Evolutionary conservation across 2,329 filamentous ascomycete species (phyloP), one percentile per base, ranked within the genome.

Genomic region (Cladosporium sp.): DNA sequence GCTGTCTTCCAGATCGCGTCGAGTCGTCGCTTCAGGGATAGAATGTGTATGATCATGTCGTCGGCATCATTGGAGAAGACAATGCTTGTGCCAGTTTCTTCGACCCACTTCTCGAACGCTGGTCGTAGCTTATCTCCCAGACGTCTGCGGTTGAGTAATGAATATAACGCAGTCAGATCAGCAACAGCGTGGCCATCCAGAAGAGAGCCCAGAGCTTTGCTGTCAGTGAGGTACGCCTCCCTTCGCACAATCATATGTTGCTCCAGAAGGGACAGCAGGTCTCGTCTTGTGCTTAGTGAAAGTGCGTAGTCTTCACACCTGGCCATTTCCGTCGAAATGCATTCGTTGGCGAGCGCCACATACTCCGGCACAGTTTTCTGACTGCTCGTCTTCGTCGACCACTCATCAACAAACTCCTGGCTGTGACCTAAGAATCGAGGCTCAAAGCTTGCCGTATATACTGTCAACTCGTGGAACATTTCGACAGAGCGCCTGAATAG

Each of bases 381-480:
- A 4, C 74, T 69, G 51, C 83, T 85, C 61, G 84, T 80, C 8
- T 81, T 75, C 50, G 85, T 78, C 2, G 86, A 86, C 74, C 90
- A 93, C 4, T 80, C 73, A 19, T 72, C 64, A 56, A 93, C 84
- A 61, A 86, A 96, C 0, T 70, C 64, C 47, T 81, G 77, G 0
- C 92, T 93, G 5, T 79, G 68, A 7, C 75, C 70, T 47, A 96
- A 70, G 56, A 96, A 85, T 4, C 76, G 73, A 3, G 86, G 84
- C 68, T 97, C 93, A 59, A 99, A 96, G 12, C 80, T 75, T 53
- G 78, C 85, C 0, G 78, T 80, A 66, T 97, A 99, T 3, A 92
- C 82, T 48, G 84, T 83, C 40, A 96, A 79, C n/a, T 90, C 81
- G 59, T 95, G 85, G 54, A 97, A 79, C 80, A 96, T 89, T 52